These are phyloP conservation scores for Trichopus zeylanicus DNA, from an alignment of 116 monocot species.

Conservation along the genomic window DNA sequence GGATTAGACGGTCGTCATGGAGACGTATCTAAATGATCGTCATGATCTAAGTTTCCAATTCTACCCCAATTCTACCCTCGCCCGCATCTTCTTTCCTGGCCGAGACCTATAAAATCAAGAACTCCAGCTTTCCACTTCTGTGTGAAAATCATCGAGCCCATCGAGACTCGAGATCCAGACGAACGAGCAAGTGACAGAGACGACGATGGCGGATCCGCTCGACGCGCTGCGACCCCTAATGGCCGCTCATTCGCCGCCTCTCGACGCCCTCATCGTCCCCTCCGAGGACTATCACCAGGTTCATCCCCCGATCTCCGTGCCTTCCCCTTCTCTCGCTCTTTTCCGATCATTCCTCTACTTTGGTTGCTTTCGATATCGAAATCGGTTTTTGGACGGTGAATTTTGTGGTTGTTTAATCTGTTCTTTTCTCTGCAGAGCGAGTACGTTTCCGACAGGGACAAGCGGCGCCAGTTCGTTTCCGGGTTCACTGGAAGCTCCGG, in stretches of 20 bases:
- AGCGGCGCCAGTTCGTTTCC: constrained; percentile 74
- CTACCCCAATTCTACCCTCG: too few species aligned
- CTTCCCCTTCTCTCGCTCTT: too few species aligned
- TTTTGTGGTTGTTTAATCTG: constrained; percentile 5
- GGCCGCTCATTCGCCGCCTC: constrained; percentile 77
- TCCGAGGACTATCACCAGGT: constrained; percentile 98
- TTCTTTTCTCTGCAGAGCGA: constrained; percentile 56
- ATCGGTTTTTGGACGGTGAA: neutral
- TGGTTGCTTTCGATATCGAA: neutral
- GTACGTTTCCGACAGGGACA: constrained; percentile 85
- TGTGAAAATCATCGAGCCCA: too few species aligned
- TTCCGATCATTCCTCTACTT: neutral
- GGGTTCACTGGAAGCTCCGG: constrained; percentile 96
- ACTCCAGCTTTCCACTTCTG: too few species aligned
- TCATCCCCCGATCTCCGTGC: neutral
- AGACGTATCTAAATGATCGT: too few species aligned
- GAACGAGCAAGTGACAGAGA: constrained; percentile 5
- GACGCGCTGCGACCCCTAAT: constrained; percentile 78
- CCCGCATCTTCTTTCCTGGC: too few species aligned
- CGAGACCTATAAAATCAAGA: too few species aligned
- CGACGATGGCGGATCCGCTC: constrained; percentile 42
- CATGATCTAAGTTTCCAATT: too few species aligned
- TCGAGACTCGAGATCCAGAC: too few species aligned
- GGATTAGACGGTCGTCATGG: too few species aligned
- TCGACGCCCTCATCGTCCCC: constrained; percentile 80